Evolutionary conservation across 2,329 filamentous ascomycete species (phyloP).

Genomic region (Paracamarosporium sp.): DNA sequence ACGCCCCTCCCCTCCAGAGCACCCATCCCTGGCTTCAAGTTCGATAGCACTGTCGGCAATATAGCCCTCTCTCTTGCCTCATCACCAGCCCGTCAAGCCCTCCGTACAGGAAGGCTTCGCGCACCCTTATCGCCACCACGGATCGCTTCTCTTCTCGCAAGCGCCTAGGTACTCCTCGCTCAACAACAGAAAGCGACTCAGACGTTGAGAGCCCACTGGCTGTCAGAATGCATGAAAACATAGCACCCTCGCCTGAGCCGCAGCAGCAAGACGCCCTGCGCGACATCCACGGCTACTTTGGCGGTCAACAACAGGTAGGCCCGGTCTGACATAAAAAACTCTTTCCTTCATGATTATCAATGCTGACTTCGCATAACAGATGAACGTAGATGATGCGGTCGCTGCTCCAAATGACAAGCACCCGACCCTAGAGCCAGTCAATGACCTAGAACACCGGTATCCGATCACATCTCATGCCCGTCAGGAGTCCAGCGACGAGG

Average conservation of each 20-base stretch:
- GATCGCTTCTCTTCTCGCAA: not conserved
- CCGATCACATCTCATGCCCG: not conserved
- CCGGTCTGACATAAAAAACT: too few relatives aligned
- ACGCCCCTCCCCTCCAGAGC: not conserved
- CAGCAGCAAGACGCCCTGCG: not conserved
- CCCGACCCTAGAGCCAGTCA: not conserved
- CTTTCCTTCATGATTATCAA: not conserved
- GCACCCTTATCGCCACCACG: not conserved
- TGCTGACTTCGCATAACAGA: not conserved
- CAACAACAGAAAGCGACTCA: not conserved
- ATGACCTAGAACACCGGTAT: not conserved
- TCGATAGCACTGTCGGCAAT: too few relatives aligned
- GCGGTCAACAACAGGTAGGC: conserved; percentile 3
- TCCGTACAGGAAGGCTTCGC: not conserved
- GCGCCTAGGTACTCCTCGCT: not conserved
- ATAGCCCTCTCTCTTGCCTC: not conserved
- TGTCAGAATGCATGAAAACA: not conserved
- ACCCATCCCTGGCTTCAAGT: not conserved
- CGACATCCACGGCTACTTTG: conserved; percentile 2
- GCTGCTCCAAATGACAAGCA: not conserved
- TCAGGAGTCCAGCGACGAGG: conserved; percentile 14
- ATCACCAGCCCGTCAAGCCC: not conserved
- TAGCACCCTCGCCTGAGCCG: not conserved
- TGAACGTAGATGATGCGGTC: not conserved
- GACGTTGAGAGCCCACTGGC: not conserved